Conservation (phyloP, 306 rosid genomes). For the Herpetospermum pedunculosum region DNA sequence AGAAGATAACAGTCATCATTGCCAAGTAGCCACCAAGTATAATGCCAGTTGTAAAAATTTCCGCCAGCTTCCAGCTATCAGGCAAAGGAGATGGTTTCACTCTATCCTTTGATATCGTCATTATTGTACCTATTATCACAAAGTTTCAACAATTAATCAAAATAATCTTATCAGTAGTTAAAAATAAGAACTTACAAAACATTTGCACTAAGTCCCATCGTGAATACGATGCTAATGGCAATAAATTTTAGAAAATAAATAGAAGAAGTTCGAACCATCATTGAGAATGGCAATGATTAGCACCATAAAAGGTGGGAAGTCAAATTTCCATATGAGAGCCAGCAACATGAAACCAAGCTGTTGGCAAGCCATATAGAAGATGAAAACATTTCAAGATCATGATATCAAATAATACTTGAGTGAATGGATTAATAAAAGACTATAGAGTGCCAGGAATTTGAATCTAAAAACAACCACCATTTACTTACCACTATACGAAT, state of each 20-base stretch:
- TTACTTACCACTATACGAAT: constrained; percentile 90
- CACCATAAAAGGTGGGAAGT: constrained; percentile 98
- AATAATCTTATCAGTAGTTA: not conserved
- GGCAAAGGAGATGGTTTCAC: constrained; percentile 97
- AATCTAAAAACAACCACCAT: constrained; percentile 12
- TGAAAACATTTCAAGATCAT: constrained; percentile 8
- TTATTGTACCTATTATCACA: constrained; percentile 65
- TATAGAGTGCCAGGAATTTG: constrained; percentile 14
- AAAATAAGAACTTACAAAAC: not conserved
- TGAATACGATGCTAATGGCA: constrained; percentile 3
- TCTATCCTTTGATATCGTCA: constrained; percentile 95
- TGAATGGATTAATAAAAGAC: not conserved
- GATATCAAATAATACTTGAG: constrained; percentile 7
- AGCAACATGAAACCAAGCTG: constrained; percentile 99
- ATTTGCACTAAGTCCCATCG: not conserved
- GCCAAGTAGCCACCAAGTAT: constrained; percentile 95
- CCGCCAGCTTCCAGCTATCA: constrained; percentile 95
- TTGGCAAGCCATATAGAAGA: constrained; percentile 10
- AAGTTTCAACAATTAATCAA: not conserved
- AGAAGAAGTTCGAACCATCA: constrained; percentile 57
- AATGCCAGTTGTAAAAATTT: constrained; percentile 87
- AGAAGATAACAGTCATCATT: constrained; percentile 97
- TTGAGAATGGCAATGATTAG: constrained; percentile 93
- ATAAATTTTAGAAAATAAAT: not conserved
- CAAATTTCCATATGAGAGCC: constrained; percentile 90